Conservation (phyloP, 805 yeast species). For the Clavispora phyllophila region DNA sequence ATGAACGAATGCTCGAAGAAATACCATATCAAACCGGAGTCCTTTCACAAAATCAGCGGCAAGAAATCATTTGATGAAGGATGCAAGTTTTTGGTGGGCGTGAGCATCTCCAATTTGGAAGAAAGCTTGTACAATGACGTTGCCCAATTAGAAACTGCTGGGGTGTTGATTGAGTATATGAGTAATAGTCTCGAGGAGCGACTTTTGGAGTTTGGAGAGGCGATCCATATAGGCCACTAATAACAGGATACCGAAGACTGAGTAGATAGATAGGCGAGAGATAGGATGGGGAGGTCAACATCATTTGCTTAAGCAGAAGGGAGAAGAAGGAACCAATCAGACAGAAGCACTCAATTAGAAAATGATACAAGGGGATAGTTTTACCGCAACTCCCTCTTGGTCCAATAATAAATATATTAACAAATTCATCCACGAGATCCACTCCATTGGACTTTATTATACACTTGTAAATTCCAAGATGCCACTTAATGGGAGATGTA, state of each 20-base stretch:
- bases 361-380: too few relatives aligned
- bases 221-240: too few relatives aligned
- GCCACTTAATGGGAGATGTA: constrained; percentile 68
- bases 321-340: too few relatives aligned
- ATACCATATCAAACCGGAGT: not conserved
- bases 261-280: too few relatives aligned
- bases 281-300: too few relatives aligned
- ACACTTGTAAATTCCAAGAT: not conserved
- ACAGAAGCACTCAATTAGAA: too few relatives aligned
- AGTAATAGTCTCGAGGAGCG: not conserved
- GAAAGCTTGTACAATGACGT: not conserved
- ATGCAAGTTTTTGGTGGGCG: not conserved
- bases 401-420: too few relatives aligned
- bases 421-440: not conserved
- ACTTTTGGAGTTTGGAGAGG: not conserved
- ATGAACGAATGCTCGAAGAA: not conserved
- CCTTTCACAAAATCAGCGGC: not conserved
- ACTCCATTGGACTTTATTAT: too few relatives aligned
- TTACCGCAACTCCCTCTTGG: too few relatives aligned
- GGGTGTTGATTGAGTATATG: not conserved
- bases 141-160: not conserved
- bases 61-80: not conserved
- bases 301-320: too few relatives aligned
- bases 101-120: not conserved
- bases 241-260: too few relatives aligned